Evolutionary conservation across 2,329 filamentous ascomycete genomes (phyloP).

Genomic region (Neurospora crassa): DNA sequence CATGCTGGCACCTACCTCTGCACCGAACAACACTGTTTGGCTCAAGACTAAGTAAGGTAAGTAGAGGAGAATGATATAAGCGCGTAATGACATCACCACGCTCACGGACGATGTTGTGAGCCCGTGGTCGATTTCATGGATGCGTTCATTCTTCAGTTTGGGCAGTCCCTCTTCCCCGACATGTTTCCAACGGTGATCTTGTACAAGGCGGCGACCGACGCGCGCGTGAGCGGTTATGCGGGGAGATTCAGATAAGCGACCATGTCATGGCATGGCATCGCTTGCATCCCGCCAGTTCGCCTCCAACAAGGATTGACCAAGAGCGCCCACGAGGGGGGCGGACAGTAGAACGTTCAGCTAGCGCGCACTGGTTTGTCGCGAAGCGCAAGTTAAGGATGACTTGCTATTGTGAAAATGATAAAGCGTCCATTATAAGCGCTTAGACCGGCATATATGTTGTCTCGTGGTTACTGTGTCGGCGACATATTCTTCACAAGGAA

Average conservation of each 20-base stretch:
- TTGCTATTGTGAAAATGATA: not conserved
- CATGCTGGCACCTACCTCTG: too few species aligned
- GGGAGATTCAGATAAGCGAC: not conserved
- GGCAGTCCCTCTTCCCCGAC: not conserved
- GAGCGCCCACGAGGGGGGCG: not conserved
- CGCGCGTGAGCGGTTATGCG: not conserved
- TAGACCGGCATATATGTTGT: not conserved
- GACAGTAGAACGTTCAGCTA: not conserved
- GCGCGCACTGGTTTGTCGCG: not conserved
- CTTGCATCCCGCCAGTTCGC: not conserved
- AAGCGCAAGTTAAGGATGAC: not conserved
- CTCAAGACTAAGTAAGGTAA: too few species aligned
- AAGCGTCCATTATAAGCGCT: not conserved
- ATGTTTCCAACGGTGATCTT: not conserved
- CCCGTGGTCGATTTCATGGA: not conserved
- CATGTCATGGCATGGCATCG: not conserved
- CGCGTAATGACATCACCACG: not conserved
- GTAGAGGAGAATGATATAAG: not conserved
- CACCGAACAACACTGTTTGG: too few species aligned
- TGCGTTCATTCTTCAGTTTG: not conserved
- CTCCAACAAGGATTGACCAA: not conserved
- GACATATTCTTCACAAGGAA: too few species aligned
- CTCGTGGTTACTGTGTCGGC: too few species aligned
- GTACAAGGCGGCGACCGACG: not conserved
- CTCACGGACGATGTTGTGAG: not conserved